phyloP scores from a whole-genome alignment of 257 asterid genomes.

The Solanum paucissectum region DNA sequence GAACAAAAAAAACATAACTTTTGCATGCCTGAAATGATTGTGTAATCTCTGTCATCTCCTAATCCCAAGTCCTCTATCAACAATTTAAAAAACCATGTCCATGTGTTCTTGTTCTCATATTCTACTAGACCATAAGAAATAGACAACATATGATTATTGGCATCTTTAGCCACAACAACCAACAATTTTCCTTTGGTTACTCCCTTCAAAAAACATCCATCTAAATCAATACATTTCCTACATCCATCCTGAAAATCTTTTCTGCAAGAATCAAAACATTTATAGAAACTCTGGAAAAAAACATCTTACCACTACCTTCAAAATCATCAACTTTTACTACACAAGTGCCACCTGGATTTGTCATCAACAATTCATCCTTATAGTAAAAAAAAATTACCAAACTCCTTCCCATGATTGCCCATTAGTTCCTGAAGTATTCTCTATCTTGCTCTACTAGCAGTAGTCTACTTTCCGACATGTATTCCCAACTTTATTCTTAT shows the following conservation, averaged over 20 bases:
- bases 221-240: too few relatives aligned
- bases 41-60: not conserved
- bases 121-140: not conserved
- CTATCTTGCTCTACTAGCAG: too few relatives aligned
- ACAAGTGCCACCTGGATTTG: not conserved
- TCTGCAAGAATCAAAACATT: not conserved
- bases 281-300: not conserved
- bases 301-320: not conserved
- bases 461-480: too few relatives aligned
- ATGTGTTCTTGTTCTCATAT: not conserved
- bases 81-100: not conserved
- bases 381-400: too few relatives aligned
- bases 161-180: not conserved
- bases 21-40: not conserved
- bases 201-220: not conserved
- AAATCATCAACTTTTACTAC: too few relatives aligned
- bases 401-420: too few relatives aligned
- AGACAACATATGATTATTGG: not conserved
- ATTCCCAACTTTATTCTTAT: too few relatives aligned
- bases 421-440: too few relatives aligned
- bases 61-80: not conserved
- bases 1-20: too few relatives aligned
- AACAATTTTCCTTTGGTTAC: not conserved
- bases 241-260: not conserved
- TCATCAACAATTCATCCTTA: not conserved